Evolutionary conservation across 495 filamentous ascomycete species (phyloP).

Genomic region (Durotheca rogersii): DNA sequence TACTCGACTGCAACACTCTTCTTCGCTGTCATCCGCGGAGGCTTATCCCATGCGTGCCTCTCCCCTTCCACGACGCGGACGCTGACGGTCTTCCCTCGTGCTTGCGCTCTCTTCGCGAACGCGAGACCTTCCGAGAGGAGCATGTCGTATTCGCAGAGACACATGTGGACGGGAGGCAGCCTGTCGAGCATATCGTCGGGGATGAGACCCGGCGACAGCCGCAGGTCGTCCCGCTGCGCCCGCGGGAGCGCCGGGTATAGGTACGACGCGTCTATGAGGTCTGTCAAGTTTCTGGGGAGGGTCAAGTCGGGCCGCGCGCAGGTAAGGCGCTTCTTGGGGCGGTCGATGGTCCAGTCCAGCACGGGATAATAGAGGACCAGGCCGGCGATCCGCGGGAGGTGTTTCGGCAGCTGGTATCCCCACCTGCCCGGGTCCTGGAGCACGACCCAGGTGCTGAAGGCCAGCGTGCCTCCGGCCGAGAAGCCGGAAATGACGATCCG

Average conservation of each 20-base stretch:
- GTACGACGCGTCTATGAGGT: conserved; percentile 73
- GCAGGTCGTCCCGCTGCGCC: conserved; percentile 10
- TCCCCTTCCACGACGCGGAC: conserved; percentile 63
- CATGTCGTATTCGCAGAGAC: conserved; percentile 79
- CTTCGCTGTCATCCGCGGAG: conserved; percentile 45
- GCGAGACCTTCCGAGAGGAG: conserved; percentile 61
- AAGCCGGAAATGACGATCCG: conserved; percentile 68
- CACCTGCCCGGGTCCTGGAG: conserved; percentile 55
- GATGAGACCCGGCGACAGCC: conserved; percentile 23
- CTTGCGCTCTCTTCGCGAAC: conserved; percentile 54
- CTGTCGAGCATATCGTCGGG: conserved; percentile 27
- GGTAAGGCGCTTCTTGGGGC: conserved; percentile 61
- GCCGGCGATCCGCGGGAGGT: conserved; percentile 5
- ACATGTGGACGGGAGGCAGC: conserved; percentile 54
- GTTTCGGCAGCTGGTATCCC: conserved; percentile 27
- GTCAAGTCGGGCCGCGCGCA: conserved; percentile 61
- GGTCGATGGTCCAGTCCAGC: conserved; percentile 67
- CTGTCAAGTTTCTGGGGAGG: conserved; percentile 63
- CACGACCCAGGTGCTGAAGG: conserved; percentile 57
- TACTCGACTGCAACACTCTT: conserved; percentile 24
- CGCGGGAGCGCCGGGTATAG: conserved; percentile 44
- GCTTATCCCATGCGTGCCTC: conserved; percentile 76
- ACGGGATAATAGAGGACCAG: conserved; percentile 68
- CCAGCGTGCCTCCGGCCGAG: conserved; percentile 73
- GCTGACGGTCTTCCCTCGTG: conserved; percentile 58